Conservation (phyloP, 1,139 yeast species). For the Magnusiomyces tetraspermus region DNA sequence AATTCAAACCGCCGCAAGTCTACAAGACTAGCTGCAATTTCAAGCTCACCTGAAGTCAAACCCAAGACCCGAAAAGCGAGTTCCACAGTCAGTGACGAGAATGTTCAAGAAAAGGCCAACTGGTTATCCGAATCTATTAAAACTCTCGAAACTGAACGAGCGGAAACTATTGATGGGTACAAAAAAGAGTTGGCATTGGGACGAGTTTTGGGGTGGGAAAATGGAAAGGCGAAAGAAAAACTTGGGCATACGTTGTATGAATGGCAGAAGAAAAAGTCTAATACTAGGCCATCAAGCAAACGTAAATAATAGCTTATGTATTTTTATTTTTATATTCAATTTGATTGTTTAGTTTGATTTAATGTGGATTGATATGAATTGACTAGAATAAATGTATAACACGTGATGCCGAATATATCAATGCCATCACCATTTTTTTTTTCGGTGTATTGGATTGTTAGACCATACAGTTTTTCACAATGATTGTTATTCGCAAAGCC, state of each 20-base stretch:
- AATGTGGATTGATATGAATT: no score
- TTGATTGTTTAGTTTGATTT: no score
- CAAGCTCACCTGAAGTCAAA: neutral
- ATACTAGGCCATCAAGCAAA: neutral
- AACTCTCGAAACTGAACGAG: constrained; percentile 13
- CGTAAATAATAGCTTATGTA: neutral
- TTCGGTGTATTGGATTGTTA: no score
- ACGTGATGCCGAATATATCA: neutral
- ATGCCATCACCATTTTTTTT: neutral
- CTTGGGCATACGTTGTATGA: constrained; percentile 10
- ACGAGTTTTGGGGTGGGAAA: constrained; percentile 15
- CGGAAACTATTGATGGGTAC: constrained; percentile 9
- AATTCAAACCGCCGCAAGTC: neutral
- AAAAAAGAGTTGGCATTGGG: constrained; percentile 11
- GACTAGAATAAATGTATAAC: neutral
- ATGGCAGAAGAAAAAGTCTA: constrained; percentile 4
- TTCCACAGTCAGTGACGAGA: neutral
- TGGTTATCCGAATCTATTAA: constrained; percentile 4
- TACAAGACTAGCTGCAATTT: neutral
- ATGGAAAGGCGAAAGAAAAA: constrained; percentile 12
- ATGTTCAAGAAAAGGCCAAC: neutral
- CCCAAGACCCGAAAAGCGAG: neutral
- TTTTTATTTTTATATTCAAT: no score
- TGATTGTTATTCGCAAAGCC: constrained; percentile 79
- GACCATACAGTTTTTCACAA: constrained; percentile 4